These are phyloP conservation scores for Podospora sp. DNA, from an alignment of 495 filamentous ascomycete species.

Conservation along the genomic window DNA sequence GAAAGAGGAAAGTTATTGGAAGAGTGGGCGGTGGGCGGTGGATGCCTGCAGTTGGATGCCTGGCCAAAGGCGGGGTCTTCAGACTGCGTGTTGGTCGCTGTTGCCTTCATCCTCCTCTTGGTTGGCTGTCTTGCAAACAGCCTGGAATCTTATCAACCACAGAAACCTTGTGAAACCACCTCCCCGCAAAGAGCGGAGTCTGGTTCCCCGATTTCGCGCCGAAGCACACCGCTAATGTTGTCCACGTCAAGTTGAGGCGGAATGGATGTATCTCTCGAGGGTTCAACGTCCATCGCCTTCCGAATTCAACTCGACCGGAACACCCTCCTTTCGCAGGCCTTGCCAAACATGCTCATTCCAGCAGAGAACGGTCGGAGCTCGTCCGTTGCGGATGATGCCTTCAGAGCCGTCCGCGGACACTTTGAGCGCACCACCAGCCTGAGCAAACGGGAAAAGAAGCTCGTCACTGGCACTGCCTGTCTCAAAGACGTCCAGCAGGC, in stretches of 20 bases:
- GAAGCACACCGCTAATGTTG: no score
- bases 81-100: no score
- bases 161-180: no score
- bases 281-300: neutral
- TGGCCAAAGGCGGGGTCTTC: no score
- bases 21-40: no score
- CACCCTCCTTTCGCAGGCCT: neutral
- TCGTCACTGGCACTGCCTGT: neutral
- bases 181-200: no score
- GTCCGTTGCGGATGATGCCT: neutral
- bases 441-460: neutral
- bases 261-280: neutral
- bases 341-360: neutral
- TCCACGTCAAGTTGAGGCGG: neutral
- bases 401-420: neutral
- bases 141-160: no score
- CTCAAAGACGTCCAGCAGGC: neutral
- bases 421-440: neutral
- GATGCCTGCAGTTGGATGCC: no score
- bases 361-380: neutral
- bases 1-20: no score
- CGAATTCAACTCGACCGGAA: neutral
- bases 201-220: no score
- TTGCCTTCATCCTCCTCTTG: no score
- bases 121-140: no score